A percentile compares a stretch with the other conserved stretches of the same genome.
phyloP scores from a whole-genome alignment of 192 early-diverging fungal species.

The Umbelopsis ramanniana region DNA sequence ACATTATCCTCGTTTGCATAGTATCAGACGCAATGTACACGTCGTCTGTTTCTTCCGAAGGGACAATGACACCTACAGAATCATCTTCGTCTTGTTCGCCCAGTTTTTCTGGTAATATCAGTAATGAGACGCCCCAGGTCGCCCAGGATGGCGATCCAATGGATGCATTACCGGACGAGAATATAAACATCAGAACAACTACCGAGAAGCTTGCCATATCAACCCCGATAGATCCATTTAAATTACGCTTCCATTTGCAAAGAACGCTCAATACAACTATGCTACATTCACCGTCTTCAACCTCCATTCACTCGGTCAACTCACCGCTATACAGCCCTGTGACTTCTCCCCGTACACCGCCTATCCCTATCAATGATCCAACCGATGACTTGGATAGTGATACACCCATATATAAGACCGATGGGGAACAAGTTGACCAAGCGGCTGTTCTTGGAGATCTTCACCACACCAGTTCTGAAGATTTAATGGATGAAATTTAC shows the following conservation, averaged over 20 bases:
- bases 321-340: slow-evolving; percentile 8
- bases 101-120: neutral
- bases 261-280: neutral
- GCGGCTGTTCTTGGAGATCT: slow-evolving; percentile 33
- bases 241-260: slow-evolving; percentile 9
- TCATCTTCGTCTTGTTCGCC: slow-evolving; percentile 9
- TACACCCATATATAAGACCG: slow-evolving; percentile 40
- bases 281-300: neutral
- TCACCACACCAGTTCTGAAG: slow-evolving; percentile 34
- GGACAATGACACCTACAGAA: slow-evolving; percentile 15
- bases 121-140: neutral
- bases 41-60: slow-evolving; percentile 5
- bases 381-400: slow-evolving; percentile 41
- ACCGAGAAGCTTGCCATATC: neutral
- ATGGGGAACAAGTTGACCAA: slow-evolving; percentile 14
- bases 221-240: neutral
- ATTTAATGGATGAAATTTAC: slow-evolving; percentile 44
- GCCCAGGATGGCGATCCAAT: neutral
- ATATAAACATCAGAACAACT: neutral
- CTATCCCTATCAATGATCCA: slow-evolving; percentile 42
- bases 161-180: neutral
- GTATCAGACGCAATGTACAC: slow-evolving; percentile 8
- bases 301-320: neutral
- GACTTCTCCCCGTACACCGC: slow-evolving; percentile 8
- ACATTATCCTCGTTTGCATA: neutral